Evolutionary conservation across 495 filamentous ascomycete species (phyloP).

Genomic region (Sabuloglossum arenarium): DNA sequence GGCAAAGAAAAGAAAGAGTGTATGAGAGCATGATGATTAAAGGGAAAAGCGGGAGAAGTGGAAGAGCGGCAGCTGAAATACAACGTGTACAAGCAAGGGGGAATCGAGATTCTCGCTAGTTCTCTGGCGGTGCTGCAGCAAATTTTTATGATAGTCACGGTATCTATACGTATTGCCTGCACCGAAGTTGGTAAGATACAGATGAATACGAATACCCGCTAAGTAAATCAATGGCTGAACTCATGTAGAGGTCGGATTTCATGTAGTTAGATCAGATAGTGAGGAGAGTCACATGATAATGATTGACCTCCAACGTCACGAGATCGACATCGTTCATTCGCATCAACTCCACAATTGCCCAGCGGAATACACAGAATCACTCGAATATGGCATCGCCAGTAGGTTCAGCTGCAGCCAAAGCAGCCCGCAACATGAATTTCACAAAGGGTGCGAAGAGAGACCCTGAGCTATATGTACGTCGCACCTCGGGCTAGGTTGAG

Average conservation of each 20-base stretch:
- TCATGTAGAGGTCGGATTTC: too few species aligned
- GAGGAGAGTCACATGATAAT: background rate
- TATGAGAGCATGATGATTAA: background rate
- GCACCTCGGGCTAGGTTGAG: slow-evolving; percentile 1
- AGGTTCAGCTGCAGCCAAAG: slow-evolving; percentile 11
- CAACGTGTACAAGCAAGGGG: too few species aligned
- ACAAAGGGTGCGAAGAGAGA: slow-evolving; percentile 50
- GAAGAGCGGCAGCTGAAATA: background rate
- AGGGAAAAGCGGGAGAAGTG: background rate
- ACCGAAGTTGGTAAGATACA: too few species aligned
- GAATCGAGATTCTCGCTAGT: too few species aligned
- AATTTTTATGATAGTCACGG: too few species aligned
- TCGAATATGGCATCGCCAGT: background rate
- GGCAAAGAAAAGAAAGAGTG: background rate
- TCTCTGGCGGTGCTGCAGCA: too few species aligned
- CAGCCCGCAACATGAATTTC: slow-evolving; percentile 28
- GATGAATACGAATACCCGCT: too few species aligned
- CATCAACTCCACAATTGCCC: background rate
- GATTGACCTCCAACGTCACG: background rate
- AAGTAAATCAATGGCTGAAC: too few species aligned
- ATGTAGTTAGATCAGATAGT: too few species aligned
- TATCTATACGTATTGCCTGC: too few species aligned
- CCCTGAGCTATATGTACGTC: slow-evolving; percentile 60
- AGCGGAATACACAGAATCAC: slow-evolving; percentile 8
- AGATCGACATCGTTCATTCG: background rate